These are phyloP conservation scores for Monosporascus cannonballus DNA, from an alignment of 2,329 filamentous ascomycete genomes.

Conservation along the genomic window DNA sequence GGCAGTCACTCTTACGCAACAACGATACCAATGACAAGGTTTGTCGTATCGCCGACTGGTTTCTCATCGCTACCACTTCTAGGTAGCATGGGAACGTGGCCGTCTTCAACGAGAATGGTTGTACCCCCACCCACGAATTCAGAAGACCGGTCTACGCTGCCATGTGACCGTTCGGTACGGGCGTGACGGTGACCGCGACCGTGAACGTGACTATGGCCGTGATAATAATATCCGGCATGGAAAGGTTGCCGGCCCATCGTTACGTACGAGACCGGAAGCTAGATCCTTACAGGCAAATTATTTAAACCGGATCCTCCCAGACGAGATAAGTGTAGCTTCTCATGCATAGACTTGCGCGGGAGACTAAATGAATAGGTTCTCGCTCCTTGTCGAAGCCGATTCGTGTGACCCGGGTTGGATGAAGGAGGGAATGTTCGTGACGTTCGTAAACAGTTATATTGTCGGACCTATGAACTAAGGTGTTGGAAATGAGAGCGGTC, in stretches of 20 bases:
- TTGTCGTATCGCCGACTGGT: constrained; percentile 48
- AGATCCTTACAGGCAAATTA: neutral
- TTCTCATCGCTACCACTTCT: constrained; percentile 52
- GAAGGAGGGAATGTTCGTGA: neutral
- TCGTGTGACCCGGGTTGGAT: neutral
- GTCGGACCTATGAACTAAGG: neutral
- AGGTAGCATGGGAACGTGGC: constrained; percentile 7
- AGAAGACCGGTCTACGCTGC: constrained; percentile 7
- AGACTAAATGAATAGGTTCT: neutral
- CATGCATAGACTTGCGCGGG: neutral
- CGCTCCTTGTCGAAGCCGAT: neutral
- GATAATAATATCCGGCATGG: constrained; percentile 4
- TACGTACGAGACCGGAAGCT: neutral
- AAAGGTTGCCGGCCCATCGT: constrained; percentile 15
- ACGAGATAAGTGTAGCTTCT: neutral
- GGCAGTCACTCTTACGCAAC: constrained; percentile 54
- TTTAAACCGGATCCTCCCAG: neutral
- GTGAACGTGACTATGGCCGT: constrained; percentile 20
- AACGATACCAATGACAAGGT: constrained; percentile 62
- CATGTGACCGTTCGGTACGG: constrained; percentile 12
- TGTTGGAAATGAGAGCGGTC: neutral
- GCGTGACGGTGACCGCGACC: constrained; percentile 17
- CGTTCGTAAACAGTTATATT: neutral
- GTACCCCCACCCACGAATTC: constrained; percentile 9
- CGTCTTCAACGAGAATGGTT: constrained; percentile 3